Conservation (phyloP, 192 early-diverging fungal genomes). For the Podila epicladia region DNA sequence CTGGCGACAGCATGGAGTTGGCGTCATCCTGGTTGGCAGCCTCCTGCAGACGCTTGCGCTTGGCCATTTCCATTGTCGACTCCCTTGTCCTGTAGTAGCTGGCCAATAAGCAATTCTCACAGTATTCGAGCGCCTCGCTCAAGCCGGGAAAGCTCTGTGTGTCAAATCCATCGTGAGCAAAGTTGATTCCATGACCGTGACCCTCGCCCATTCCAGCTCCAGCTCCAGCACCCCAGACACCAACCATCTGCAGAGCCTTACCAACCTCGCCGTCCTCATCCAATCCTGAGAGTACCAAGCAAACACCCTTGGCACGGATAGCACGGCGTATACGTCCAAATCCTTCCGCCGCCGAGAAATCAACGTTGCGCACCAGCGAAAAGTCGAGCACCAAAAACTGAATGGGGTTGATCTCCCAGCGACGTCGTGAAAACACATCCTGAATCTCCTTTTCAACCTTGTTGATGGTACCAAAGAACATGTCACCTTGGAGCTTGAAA, state of each 20-base stretch:
- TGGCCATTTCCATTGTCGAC: constrained; percentile 32
- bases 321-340: constrained; percentile 88
- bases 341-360: constrained; percentile 84
- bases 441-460: constrained; percentile 81
- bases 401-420: constrained; percentile 77
- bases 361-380: constrained; percentile 84
- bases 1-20: constrained; percentile 21
- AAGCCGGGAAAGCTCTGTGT: constrained; percentile 83
- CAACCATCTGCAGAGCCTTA: constrained; percentile 69
- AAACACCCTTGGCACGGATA: constrained; percentile 73
- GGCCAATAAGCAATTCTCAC: constrained; percentile 88
- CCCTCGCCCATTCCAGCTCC: constrained; percentile 42
- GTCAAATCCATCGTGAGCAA: constrained; percentile 54
- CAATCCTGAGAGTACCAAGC: constrained; percentile 85
- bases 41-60: constrained; percentile 37
- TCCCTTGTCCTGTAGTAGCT: constrained; percentile 75
- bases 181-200: constrained; percentile 30
- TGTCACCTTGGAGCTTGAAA: constrained; percentile 91
- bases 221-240: constrained; percentile 69
- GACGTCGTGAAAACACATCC: constrained; percentile 67
- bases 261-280: constrained; percentile 72
- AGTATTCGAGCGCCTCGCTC: constrained; percentile 93
- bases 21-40: constrained; percentile 29
- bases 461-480: constrained; percentile 97
- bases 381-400: constrained; percentile 93